Base-by-base conservation (phyloP, 805 yeast species). In the Hanseniaspora pseudoguilliermondii region DNA sequence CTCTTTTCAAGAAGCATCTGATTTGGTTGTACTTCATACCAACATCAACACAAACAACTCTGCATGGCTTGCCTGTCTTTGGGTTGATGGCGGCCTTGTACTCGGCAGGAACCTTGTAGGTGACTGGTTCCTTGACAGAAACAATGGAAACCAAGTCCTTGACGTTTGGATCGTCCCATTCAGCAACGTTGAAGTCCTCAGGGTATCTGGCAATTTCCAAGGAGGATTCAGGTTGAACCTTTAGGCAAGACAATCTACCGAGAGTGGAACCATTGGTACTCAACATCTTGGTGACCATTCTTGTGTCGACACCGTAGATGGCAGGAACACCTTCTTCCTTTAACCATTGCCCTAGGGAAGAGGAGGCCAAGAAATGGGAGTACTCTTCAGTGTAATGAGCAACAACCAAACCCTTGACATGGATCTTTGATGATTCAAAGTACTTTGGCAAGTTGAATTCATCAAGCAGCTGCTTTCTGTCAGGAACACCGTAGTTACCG, bases 401-500 rank as follows among this genome's bases (percentile, higher is more conserved):
- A 62, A 93, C 95, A 53, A 93, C 89, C 67, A 93, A 78, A 73
- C 97, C 99, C 59, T 97, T 95, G 69, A 93, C 82, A 69, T 93
- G 99, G 68, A 93, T 91, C 65, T 79, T 82, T 71, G 76, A 81
- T 60, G 96, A 86, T 76, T 93, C 99, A 66, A 93, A 93, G 74
- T 90, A 86, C 69, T 83, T 84, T 66, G 97, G 97, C 60, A 93
- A 71, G 56, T 78, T 76, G 60, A 83, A 73, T 57, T 85, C 95
- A 66, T 87, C 95, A 69, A 75, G 76, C 65, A 78, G 73, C 23
- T 53, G 39, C 59, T 80, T 74, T 64, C 91, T 83, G 70, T 88
- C 95, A 59, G 99, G 98, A 57, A 93, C 98, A 81, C 98, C 98
- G 72, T 93, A 93, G 76, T 93, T 93, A 69, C 98, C 98, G 52